Evolutionary conservation across 768 basidiomycete species (phyloP).

Genomic region (Boletus speciosus): DNA sequence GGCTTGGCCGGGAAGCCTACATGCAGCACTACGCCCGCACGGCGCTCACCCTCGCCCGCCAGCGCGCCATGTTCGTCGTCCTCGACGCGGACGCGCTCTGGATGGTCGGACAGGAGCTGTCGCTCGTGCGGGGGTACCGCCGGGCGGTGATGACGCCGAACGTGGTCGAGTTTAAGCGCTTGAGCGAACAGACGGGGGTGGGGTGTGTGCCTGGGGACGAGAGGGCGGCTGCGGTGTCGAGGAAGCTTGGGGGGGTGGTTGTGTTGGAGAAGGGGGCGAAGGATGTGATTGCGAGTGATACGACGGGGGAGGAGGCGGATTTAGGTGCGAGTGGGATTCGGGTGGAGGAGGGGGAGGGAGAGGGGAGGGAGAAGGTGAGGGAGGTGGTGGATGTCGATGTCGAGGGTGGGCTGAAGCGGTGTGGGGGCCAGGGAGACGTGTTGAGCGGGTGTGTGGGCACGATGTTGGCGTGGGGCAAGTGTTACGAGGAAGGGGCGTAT

Average conservation of each 20-base stretch:
- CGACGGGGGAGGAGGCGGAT: conserved; percentile 51
- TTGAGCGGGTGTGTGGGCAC: conserved; percentile 85
- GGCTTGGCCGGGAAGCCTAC: conserved; percentile 84
- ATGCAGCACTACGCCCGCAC: conserved; percentile 83
- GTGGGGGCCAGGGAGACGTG: conserved; percentile 96
- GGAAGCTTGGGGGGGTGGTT: conserved; percentile 78
- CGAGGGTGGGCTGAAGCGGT: conserved; percentile 83
- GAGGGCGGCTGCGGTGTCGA: conserved; percentile 71
- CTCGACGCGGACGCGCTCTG: conserved; percentile 92
- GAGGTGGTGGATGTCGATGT: conserved; percentile 65
- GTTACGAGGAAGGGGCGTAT: conserved; percentile 82
- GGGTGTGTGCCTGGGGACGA: conserved; percentile 38
- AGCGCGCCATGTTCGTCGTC: conserved; percentile 80
- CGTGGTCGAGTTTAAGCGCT: conserved; percentile 84
- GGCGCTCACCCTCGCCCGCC: conserved; percentile 71
- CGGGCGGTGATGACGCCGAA: conserved; percentile 92
- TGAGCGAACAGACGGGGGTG: conserved; percentile 72
- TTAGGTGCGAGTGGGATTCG: conserved; percentile 42
- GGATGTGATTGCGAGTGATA: conserved; percentile 82
- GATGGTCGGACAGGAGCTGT: conserved; percentile 72
- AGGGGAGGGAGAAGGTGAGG: conserved; percentile 48
- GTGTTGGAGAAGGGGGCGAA: conserved; percentile 82
- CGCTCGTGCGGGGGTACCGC: conserved; percentile 77
- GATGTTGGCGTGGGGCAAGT: conserved; percentile 92
- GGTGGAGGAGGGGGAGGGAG: conserved; percentile 34